phyloP scores from a whole-genome alignment of 2,329 filamentous ascomycete species.

The Cadophora malorum region DNA sequence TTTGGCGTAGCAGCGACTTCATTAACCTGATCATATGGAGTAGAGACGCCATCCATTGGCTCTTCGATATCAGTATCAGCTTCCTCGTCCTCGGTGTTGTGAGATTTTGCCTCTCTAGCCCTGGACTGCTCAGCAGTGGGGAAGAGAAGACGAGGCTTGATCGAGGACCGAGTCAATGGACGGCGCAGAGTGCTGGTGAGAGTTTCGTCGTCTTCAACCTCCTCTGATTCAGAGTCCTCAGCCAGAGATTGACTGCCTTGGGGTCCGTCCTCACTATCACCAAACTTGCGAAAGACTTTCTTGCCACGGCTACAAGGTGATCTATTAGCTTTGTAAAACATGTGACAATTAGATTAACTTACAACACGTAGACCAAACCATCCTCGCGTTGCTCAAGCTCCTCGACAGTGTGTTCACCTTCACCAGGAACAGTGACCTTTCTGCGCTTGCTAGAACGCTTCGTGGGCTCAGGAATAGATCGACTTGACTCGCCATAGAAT shows the following conservation, averaged over 20 bases:
- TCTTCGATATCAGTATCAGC: constrained; percentile 58
- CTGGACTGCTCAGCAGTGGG: constrained; percentile 52
- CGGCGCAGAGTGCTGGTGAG: constrained; percentile 46
- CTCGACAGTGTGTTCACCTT: constrained; percentile 51
- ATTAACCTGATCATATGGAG: constrained; percentile 45
- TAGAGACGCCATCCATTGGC: constrained; percentile 37
- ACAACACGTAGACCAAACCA: constrained; percentile 80
- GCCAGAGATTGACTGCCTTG: constrained; percentile 10
- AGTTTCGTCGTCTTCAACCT: constrained; percentile 41
- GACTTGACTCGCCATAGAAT: constrained; percentile 61
- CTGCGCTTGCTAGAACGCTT: constrained; percentile 63
- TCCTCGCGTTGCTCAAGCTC: constrained; percentile 72
- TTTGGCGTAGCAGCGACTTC: constrained; percentile 57
- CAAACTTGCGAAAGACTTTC: constrained; percentile 72
- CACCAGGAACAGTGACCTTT: constrained; percentile 57
- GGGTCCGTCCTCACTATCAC: constrained; percentile 42
- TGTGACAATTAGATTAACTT: constrained; percentile 52
- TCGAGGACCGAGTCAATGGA: constrained; percentile 68
- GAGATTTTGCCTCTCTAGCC: constrained; percentile 64
- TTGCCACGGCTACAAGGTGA: constrained; percentile 70
- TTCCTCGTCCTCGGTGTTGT: constrained; percentile 64
- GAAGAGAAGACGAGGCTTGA: constrained; percentile 78
- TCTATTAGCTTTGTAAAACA: constrained; percentile 39
- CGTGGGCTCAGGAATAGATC: constrained; percentile 50
- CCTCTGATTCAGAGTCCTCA: constrained; percentile 42